These are phyloP conservation scores for Saturnispora ahearnii DNA, from an alignment of 805 yeast genomes.

Conservation along the genomic window DNA sequence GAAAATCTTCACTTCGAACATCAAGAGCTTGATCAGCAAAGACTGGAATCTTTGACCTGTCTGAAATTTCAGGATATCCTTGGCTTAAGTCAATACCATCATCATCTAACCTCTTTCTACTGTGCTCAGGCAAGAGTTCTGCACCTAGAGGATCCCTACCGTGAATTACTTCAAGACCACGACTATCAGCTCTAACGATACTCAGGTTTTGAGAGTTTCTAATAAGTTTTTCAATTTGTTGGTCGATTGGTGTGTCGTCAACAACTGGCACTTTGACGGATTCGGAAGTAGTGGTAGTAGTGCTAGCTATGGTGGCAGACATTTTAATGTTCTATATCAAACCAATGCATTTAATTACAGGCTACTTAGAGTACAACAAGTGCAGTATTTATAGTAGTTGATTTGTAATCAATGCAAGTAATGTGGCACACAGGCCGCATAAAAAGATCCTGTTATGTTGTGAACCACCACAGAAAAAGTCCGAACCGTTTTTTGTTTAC, in stretches of 20 bases:
- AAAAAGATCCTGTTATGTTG: background rate
- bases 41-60: conserved; percentile 25
- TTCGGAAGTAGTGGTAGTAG: background rate
- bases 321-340: background rate
- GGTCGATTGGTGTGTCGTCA: conserved; percentile 9
- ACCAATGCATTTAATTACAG: background rate
- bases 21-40: conserved; percentile 33
- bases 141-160: conserved; percentile 13
- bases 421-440: background rate
- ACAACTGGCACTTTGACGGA: background rate
- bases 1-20: conserved; percentile 27
- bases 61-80: conserved; percentile 34
- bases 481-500: background rate
- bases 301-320: background rate
- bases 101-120: conserved; percentile 27
- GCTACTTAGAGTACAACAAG: background rate
- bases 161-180: conserved; percentile 4
- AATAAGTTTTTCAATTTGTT: conserved; percentile 10
- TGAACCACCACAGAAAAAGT: background rate
- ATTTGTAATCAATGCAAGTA: background rate
- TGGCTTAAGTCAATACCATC: conserved; percentile 28
- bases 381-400: background rate
- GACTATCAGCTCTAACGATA: conserved; percentile 3
- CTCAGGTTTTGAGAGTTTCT: conserved; percentile 8
- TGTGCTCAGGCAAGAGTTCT: conserved; percentile 21